Base-by-base conservation (phyloP, 2,329 filamentous ascomycete genomes). In the Exophiala xenobiotica region DNA sequence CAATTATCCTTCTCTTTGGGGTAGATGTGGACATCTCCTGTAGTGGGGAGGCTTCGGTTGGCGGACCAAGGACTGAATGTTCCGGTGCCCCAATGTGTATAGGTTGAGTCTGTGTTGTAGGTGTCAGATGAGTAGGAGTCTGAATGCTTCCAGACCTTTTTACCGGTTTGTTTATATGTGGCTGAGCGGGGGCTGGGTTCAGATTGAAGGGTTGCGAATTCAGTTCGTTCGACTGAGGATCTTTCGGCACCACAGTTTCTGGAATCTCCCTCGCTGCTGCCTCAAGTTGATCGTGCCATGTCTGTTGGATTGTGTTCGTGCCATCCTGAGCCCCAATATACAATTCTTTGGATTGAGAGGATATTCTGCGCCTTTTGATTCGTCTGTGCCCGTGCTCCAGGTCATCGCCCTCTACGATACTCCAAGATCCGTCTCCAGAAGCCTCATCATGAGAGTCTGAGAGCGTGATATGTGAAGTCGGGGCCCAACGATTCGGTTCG, bases 1-100 rank as follows among this genome's bases (percentile, higher is more conserved):
- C 70, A 20, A 76, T 53, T 3, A 63, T 67, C 51, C 82, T 86
- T 3, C 74, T 70, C 41, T 75, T 79, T 0, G 82, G 82, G 0
- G 83, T 80, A n/a, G 46, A 20, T 3, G 24, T 42, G n/a, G 11
- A 20, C 35, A 24, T 49, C 11, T 41, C 29, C 14, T 51, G 46
- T 16, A n/a, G 16, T 2, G 20, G 27, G 16, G n/a, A 16, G 35
- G 22, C 42, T 22, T 26, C 24, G 14, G 26, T 27, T 9, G 16
- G 22, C 14, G 53, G 16, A 22, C 20, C 26, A 6, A 18, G n/a
- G n/a, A 35, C 35, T 29, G 31, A 31, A 22, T 19, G 12, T 12
- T n/a, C 19, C 11, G 7, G 2, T 5, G 31, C 24, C 11, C 37
- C 22, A 16, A 23, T 9, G 16, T 33, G 11, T 33, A 11, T 14